These are phyloP conservation scores for Botrytis galanthina DNA, from an alignment of 2,329 filamentous ascomycete genomes.

Conservation along the genomic window DNA sequence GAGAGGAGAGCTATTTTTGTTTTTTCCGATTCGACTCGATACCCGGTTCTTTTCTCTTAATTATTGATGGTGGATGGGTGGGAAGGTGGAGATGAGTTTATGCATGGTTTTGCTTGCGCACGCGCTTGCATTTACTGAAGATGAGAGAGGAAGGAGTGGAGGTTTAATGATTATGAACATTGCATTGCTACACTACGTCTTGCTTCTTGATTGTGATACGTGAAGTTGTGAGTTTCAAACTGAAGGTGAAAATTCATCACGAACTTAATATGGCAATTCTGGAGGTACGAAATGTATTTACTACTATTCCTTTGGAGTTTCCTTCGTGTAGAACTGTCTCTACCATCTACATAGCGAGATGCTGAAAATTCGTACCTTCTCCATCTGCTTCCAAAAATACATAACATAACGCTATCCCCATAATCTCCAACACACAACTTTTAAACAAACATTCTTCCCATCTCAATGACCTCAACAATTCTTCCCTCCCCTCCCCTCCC, in stretches of 20 bases:
- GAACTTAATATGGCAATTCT: background rate
- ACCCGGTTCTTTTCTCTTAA: constrained; percentile 18
- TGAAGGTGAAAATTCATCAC: background rate
- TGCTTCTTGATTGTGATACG: background rate
- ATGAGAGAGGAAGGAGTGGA: background rate
- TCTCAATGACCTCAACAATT: background rate
- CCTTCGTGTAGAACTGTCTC: background rate
- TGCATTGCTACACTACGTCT: background rate
- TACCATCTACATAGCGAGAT: background rate
- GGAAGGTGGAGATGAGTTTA: constrained; percentile 1
- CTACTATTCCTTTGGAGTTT: background rate
- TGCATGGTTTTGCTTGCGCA: background rate
- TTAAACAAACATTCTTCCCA: background rate
- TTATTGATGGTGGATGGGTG: background rate
- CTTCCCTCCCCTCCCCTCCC: background rate
- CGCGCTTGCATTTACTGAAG: background rate
- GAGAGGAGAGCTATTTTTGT: constrained; percentile 4
- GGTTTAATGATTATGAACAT: constrained; percentile 13
- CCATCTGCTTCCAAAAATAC: background rate
- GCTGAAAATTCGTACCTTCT: background rate
- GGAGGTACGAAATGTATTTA: background rate
- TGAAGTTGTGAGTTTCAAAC: background rate
- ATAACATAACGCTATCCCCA: rapidly evolving
- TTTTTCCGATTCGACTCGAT: constrained; percentile 17
- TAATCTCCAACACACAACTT: background rate